Conservation (phyloP, 805 yeast genomes). For the Limtongia smithiae region DNA sequence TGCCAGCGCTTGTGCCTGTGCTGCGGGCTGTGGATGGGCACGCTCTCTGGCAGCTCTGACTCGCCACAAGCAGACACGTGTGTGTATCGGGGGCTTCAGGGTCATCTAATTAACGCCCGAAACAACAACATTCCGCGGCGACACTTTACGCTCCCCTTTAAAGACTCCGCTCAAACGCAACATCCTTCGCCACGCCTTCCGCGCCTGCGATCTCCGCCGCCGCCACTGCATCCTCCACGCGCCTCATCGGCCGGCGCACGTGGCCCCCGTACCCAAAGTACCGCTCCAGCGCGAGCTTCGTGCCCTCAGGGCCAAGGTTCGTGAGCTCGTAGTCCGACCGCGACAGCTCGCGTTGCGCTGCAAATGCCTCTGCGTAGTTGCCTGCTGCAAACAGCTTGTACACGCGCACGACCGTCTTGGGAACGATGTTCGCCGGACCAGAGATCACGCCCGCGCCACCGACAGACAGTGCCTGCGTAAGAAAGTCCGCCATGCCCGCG, state of each 20-base stretch:
- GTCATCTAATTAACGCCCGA: no score
- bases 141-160: no score
- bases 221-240: background rate
- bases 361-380: constrained; percentile 43
- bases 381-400: constrained; percentile 41
- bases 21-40: no score
- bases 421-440: constrained; percentile 52
- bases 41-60: no score
- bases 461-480: constrained; percentile 47
- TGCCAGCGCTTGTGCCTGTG: no score
- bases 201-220: constrained; percentile 1
- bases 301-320: constrained; percentile 28
- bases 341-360: constrained; percentile 43
- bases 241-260: constrained; percentile 21
- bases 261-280: constrained; percentile 29
- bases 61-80: no score
- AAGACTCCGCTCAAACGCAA: constrained; percentile 6
- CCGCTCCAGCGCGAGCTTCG: constrained; percentile 27
- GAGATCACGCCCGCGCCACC: constrained; percentile 52
- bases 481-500: constrained; percentile 54
- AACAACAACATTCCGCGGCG: no score
- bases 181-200: constrained; percentile 1
- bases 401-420: constrained; percentile 45
- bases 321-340: constrained; percentile 43
- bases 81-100: no score